phyloP scores from a whole-genome alignment of 768 basidiomycete genomes.

The Naganishia vishniacii region DNA sequence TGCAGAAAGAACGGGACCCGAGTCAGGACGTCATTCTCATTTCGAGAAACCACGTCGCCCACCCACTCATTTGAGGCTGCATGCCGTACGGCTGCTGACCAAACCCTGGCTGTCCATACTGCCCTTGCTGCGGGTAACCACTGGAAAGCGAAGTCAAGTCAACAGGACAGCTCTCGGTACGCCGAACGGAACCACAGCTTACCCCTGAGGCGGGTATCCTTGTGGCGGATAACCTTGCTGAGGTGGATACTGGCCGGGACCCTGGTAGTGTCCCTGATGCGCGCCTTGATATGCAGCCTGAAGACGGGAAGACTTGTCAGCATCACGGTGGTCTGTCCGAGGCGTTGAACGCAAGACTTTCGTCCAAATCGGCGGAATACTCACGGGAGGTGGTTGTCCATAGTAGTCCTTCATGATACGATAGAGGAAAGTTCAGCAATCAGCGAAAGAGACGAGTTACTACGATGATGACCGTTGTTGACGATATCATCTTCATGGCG shows the following conservation, averaged over 20 bases:
- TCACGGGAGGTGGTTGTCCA: not conserved
- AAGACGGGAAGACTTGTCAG: not conserved
- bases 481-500: too few species aligned
- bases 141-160: too few species aligned
- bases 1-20: not conserved
- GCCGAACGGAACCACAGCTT: too few species aligned
- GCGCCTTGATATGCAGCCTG: slow-evolving; percentile 10
- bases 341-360: too few species aligned
- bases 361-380: too few species aligned
- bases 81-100: slow-evolving; percentile 16
- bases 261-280: slow-evolving; percentile 11
- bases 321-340: not conserved
- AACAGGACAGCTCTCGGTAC: too few species aligned
- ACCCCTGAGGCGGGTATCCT: not conserved
- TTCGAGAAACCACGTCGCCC: not conserved
- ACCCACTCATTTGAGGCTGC: slow-evolving; percentile 16
- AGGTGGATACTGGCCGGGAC: not conserved
- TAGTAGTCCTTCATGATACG: not conserved
- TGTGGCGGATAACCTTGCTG: slow-evolving; percentile 1
- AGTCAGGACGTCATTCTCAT: too few species aligned
- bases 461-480: too few species aligned
- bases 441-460: not conserved
- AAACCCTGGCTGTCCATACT: slow-evolving; percentile 5
- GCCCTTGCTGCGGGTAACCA: not conserved
- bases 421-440: not conserved